These are phyloP conservation scores for Serpula lacrymans DNA, from an alignment of 768 basidiomycete genomes.

Conservation along the genomic window DNA sequence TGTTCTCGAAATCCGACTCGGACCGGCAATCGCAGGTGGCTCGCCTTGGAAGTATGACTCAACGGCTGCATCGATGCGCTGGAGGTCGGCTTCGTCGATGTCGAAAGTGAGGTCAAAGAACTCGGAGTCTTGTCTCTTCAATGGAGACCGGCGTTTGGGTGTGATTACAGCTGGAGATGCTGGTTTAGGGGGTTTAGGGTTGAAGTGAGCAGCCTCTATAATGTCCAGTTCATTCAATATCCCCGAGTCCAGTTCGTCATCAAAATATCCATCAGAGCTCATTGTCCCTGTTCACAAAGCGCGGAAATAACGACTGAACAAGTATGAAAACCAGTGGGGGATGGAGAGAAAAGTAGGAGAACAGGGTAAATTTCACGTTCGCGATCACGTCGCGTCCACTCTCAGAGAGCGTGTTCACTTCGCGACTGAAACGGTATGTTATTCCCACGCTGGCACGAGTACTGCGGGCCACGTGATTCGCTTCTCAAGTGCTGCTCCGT, in stretches of 20 bases:
- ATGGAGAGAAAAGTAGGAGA: no score
- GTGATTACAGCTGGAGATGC: conserved; percentile 4
- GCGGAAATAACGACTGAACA: no score
- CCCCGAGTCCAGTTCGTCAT: conserved; percentile 60
- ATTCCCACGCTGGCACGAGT: no score
- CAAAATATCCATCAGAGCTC: conserved; percentile 79
- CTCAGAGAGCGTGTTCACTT: no score
- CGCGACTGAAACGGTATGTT: no score
- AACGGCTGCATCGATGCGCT: conserved; percentile 50
- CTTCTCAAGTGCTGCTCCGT: no score
- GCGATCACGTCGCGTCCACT: no score
- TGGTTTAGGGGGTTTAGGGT: conserved; percentile 16
- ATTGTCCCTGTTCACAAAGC: no score
- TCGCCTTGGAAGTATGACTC: conserved; percentile 44
- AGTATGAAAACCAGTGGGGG: no score
- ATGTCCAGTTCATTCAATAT: conserved; percentile 61
- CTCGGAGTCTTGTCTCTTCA: conserved; percentile 38
- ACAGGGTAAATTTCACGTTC: no score
- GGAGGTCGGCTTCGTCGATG: conserved; percentile 52
- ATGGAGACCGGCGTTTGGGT: background rate
- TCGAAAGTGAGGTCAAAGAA: conserved; percentile 56
- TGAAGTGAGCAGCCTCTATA: conserved; percentile 59
- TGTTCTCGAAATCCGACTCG: conserved; percentile 22
- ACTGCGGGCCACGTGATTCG: no score
- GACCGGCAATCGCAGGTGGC: conserved; percentile 38